Percentiles rank a stretch among this genome's conserved stretches.
Evolutionary conservation across 1,284 basidiomycete genomes (phyloP).

Genomic region (Sanguinoderma infundibulare): DNA sequence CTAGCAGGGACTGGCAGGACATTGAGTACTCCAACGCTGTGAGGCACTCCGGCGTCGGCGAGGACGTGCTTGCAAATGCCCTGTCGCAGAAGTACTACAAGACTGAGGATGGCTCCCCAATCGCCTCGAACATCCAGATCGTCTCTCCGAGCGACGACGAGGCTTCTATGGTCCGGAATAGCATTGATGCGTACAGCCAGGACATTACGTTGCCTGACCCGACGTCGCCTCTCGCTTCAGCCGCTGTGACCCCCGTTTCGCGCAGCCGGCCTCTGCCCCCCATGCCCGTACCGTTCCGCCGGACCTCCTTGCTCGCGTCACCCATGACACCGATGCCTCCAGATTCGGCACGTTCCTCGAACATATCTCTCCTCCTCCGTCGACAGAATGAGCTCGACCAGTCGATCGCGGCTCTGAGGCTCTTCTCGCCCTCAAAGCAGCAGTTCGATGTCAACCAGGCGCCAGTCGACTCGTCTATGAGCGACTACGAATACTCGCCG

Average conservation of each 20-base stretch:
- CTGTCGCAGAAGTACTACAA: constrained; percentile 17
- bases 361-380: constrained; percentile 55
- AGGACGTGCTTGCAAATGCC: constrained; percentile 18
- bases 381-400: constrained; percentile 69
- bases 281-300: constrained; percentile 15
- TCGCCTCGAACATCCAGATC: constrained; percentile 7
- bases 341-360: constrained; percentile 35
- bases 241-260: constrained; percentile 15
- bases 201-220: constrained; percentile 16
- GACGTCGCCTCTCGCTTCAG: constrained; percentile 16
- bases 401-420: constrained; percentile 60
- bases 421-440: constrained; percentile 45
- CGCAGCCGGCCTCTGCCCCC: constrained; percentile 25
- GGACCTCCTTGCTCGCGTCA: constrained; percentile 13
- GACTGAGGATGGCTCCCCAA: constrained; percentile 2
- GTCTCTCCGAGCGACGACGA: constrained; percentile 12
- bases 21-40: constrained; percentile 25
- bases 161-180: constrained; percentile 11
- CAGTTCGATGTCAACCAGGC: constrained; percentile 14
- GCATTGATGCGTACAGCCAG: constrained; percentile 4
- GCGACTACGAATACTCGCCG: constrained; percentile 10
- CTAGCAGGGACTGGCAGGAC: constrained; percentile 18
- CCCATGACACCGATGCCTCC: constrained; percentile 18
- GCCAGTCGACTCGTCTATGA: constrained; percentile 9
- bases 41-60: constrained; percentile 15